Evolutionary conservation across 495 filamentous ascomycete species (phyloP).

Genomic region (Aspergillus cavernicola): DNA sequence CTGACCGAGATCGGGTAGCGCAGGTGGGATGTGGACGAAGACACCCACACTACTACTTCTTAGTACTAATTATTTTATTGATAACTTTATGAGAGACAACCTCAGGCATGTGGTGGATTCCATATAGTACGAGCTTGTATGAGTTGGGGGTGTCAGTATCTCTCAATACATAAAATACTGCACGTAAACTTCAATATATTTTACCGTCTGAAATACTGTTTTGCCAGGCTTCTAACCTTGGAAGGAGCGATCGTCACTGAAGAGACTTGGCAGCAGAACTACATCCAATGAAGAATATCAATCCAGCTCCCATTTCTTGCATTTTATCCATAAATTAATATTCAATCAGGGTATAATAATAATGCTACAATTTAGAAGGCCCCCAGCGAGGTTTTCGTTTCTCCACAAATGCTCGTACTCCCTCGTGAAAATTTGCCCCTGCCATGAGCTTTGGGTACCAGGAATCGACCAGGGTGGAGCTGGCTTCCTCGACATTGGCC

Average conservation of each 20-base stretch:
- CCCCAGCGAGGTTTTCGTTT: conserved; percentile 69
- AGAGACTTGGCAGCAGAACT: too few relatives aligned
- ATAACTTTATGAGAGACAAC: not conserved
- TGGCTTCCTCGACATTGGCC: conserved; percentile 60
- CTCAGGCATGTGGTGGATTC: too few relatives aligned
- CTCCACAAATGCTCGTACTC: conserved; percentile 75
- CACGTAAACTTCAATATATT: too few relatives aligned
- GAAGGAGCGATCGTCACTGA: too few relatives aligned
- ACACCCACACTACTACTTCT: not conserved
- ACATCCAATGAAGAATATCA: not conserved
- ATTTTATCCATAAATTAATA: not conserved
- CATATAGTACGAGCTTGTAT: too few relatives aligned
- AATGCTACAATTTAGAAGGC: conserved; percentile 57
- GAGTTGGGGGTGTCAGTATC: too few relatives aligned
- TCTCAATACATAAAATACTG: too few relatives aligned
- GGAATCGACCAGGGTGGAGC: conserved; percentile 51
- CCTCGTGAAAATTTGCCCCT: conserved; percentile 76
- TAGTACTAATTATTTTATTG: too few relatives aligned
- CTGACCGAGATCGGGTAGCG: conserved; percentile 6
- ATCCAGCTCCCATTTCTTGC: not conserved
- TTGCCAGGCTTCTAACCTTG: too few relatives aligned
- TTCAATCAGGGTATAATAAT: too few relatives aligned
- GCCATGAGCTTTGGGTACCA: conserved; percentile 57
- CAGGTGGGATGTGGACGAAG: not conserved
- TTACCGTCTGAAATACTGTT: too few relatives aligned